Conservation (phyloP, 2,329 filamentous ascomycete genomes). For the Verticillium klebahnii region DNA sequence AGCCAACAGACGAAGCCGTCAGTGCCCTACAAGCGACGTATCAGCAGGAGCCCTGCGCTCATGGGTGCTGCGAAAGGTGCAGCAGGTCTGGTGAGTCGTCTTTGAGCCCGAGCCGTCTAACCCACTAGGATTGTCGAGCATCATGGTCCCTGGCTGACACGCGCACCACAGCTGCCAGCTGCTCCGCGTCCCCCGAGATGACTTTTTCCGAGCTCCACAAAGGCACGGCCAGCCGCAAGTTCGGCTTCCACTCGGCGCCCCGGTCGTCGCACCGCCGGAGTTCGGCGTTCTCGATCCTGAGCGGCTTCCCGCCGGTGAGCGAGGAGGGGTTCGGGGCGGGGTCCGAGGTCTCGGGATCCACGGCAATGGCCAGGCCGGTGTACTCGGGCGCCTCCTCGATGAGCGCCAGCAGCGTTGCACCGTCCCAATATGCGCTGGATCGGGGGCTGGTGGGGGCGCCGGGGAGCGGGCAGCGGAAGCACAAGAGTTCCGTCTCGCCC, state of each 20-base stretch:
- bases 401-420: neutral
- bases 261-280: conserved; percentile 23
- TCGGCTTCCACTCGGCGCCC: conserved; percentile 23
- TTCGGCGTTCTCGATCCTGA: conserved; percentile 13
- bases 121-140: too few relatives aligned
- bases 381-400: neutral
- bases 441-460: neutral
- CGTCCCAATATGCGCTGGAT: neutral
- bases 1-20: conserved; percentile 21
- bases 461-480: neutral
- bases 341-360: neutral
- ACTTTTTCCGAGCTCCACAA: conserved; percentile 31
- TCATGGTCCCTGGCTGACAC: neutral
- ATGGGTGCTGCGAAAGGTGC: conserved; percentile 48
- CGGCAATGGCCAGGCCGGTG: neutral
- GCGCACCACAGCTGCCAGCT: conserved; percentile 21
- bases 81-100: conserved; percentile 34
- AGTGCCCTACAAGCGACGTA: neutral
- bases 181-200: conserved; percentile 20
- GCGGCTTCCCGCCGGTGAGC: neutral
- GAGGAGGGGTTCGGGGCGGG: neutral
- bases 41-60: conserved; percentile 34
- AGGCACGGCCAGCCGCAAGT: conserved; percentile 30
- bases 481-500: neutral
- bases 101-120: too few relatives aligned